These are phyloP conservation scores for Lathyrus aphaca DNA, from an alignment of 306 rosid species.

Conservation along the genomic window DNA sequence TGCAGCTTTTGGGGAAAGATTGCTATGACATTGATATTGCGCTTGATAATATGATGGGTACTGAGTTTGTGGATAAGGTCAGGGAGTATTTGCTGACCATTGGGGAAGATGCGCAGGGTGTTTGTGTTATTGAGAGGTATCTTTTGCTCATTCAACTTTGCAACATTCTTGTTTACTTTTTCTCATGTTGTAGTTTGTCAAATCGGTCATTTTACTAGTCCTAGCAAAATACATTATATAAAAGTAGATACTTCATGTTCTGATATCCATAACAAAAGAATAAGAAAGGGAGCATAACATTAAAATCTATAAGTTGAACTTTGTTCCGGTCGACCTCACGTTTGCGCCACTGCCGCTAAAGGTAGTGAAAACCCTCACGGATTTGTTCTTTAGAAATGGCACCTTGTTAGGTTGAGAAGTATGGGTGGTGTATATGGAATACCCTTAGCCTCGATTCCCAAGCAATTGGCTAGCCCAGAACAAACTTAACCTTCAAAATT, in stretches of 20 bases:
- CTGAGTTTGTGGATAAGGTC: constrained; percentile 80
- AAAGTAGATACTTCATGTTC: not conserved
- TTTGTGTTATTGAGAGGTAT: constrained; percentile 81
- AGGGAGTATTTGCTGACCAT: constrained; percentile 66
- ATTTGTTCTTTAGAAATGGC: no score
- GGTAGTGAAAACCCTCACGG: no score
- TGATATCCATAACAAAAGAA: not conserved
- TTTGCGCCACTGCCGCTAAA: no score
- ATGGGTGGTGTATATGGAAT: no score
- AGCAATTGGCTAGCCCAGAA: no score
- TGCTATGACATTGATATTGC: constrained; percentile 94
- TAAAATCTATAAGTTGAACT: no score
- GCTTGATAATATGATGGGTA: constrained; percentile 86
- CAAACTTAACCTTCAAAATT: no score
- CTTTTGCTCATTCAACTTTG: not conserved
- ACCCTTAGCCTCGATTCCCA: no score
- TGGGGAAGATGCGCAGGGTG: constrained; percentile 87
- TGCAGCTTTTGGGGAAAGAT: constrained; percentile 87
- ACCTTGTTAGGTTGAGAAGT: no score
- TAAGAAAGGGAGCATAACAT: not conserved
- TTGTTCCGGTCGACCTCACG: no score
- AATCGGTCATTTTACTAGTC: not conserved
- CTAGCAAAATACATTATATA: not conserved
- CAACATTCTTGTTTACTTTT: not conserved
- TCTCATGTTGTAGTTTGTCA: not conserved